These are phyloP conservation scores for Neurospora sp. DNA, from an alignment of 495 filamentous ascomycete species.

Conservation along the genomic window DNA sequence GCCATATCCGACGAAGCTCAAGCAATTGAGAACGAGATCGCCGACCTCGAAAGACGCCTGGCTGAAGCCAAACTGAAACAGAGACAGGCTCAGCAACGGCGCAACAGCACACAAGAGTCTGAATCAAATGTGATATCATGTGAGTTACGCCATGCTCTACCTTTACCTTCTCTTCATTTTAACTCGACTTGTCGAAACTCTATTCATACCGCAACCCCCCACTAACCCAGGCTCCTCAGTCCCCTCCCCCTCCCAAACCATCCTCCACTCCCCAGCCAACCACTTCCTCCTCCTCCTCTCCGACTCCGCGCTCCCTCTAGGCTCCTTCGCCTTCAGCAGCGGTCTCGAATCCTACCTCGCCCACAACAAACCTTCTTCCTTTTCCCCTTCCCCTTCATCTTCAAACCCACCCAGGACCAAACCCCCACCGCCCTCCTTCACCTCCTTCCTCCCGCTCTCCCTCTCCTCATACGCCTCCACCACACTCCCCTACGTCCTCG, in stretches of 20 bases:
- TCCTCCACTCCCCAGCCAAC: conserved; percentile 17
- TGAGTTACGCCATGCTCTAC: background rate
- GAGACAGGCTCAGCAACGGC: conserved; percentile 3
- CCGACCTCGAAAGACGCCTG: conserved; percentile 28
- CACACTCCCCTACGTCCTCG: conserved; percentile 74
- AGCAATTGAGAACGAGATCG: conserved; percentile 22
- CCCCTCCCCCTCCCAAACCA: background rate
- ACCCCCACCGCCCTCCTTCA: conserved; percentile 39
- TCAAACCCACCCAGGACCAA: conserved; percentile 2
- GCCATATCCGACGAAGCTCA: background rate
- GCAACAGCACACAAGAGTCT: background rate
- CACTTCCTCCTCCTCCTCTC: conserved; percentile 87
- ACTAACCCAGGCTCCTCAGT: background rate
- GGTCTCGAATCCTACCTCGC: conserved; percentile 91
- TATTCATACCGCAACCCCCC: background rate
- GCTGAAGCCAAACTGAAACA: conserved; percentile 22
- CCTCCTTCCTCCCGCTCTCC: conserved; percentile 69
- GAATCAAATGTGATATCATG: background rate
- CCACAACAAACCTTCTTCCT: conserved; percentile 44
- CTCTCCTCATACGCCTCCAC: conserved; percentile 68
- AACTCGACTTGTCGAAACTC: background rate
- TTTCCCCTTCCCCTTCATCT: conserved; percentile 5
- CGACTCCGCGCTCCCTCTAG: conserved; percentile 90
- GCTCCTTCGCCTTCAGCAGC: conserved; percentile 92
- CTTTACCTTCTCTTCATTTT: background rate